phyloP scores from a whole-genome alignment of 805 yeast species.

The Spathaspora boniae region DNA sequence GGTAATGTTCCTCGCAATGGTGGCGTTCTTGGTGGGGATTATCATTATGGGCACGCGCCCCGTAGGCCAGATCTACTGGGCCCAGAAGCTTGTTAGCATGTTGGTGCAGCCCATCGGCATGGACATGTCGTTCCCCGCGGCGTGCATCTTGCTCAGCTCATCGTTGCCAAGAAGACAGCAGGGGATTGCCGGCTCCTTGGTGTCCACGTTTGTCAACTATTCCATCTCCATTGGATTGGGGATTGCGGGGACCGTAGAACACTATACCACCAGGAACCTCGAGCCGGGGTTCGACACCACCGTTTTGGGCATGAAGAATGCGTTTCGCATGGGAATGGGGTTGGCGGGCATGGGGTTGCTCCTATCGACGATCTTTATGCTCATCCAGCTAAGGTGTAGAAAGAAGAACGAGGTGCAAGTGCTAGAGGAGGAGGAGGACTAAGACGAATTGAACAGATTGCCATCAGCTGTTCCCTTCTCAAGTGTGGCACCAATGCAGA shows the following conservation, averaged over 20 bases:
- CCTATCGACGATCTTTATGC: constrained; percentile 16
- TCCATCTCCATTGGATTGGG: constrained; percentile 44
- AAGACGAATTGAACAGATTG: too few species aligned
- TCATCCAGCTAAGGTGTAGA: constrained; percentile 6
- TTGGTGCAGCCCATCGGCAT: constrained; percentile 63
- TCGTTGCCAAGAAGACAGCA: constrained; percentile 60
- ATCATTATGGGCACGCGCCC: constrained; percentile 55
- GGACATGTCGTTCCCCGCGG: constrained; percentile 78
- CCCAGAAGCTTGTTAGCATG: constrained; percentile 52
- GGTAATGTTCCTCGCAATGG: constrained; percentile 48
- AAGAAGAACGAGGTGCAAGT: neutral
- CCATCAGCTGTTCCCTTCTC: too few species aligned
- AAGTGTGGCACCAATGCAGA: too few species aligned
- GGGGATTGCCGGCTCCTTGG: constrained; percentile 75
- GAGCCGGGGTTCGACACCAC: constrained; percentile 14
- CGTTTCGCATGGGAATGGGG: constrained; percentile 31
- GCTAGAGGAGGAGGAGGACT: constrained; percentile 1
- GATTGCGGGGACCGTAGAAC: constrained; percentile 32
- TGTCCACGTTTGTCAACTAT: constrained; percentile 67
- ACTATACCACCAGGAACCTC: constrained; percentile 19
- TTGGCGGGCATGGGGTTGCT: constrained; percentile 29
- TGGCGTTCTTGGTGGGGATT: constrained; percentile 50
- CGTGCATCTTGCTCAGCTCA: constrained; percentile 57
- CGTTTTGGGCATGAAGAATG: constrained; percentile 22
- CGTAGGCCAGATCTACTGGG: constrained; percentile 57